A percentile compares a stretch with the other conserved stretches of the same genome.
These are phyloP conservation scores for Taphrina pruni DNA, from an alignment of 1,139 yeast species.

Conservation along the genomic window DNA sequence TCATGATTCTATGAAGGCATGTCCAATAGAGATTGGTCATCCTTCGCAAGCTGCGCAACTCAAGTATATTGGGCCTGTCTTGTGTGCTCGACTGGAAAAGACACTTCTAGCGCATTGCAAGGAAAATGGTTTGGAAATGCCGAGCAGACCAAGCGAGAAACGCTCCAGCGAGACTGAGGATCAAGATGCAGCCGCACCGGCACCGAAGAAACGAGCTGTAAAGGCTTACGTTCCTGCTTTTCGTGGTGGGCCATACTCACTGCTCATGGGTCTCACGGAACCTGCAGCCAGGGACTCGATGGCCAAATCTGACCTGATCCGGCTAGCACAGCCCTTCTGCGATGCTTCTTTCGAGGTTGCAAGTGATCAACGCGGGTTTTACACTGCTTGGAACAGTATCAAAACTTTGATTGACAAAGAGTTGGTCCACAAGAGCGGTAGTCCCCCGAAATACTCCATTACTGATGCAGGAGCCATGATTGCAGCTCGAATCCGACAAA, in stretches of 20 bases:
- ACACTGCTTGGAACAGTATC: constrained; percentile 80
- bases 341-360: constrained; percentile 67
- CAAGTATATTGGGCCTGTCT: constrained; percentile 68
- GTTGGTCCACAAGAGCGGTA: constrained; percentile 63
- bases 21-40: constrained; percentile 57
- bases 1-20: constrained; percentile 56
- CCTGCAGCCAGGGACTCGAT: constrained; percentile 58
- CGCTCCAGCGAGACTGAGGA: background rate
- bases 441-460: constrained; percentile 66
- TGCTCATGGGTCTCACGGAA: constrained; percentile 67
- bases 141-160: constrained; percentile 48
- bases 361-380: constrained; percentile 56
- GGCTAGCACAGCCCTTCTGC: constrained; percentile 65
- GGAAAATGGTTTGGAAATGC: constrained; percentile 55
- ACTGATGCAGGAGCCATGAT: constrained; percentile 76
- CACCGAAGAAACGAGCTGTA: constrained; percentile 45
- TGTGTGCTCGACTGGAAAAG: constrained; percentile 58
- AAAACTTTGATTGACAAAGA: constrained; percentile 69
- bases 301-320: constrained; percentile 65
- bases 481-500: constrained; percentile 55
- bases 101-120: constrained; percentile 59
- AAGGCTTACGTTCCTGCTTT: constrained; percentile 73
- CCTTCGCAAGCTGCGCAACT: constrained; percentile 61
- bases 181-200: background rate
- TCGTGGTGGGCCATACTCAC: constrained; percentile 87